These are phyloP conservation scores for Talaromyces nanjingensis DNA, from an alignment of 495 filamentous ascomycete genomes.

Conservation along the genomic window DNA sequence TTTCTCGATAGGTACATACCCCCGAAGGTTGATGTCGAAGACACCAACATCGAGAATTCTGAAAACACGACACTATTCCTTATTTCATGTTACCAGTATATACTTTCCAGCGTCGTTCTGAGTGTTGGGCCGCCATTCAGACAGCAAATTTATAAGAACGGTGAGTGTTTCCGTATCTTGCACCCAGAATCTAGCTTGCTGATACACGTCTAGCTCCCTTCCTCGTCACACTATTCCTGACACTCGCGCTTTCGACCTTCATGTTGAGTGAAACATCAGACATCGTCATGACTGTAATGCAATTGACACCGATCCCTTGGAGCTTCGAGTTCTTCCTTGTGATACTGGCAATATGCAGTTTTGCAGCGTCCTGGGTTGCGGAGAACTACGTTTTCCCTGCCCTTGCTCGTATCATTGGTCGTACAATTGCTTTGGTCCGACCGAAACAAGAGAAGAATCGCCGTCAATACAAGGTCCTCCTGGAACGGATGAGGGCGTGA, in stretches of 20 bases:
- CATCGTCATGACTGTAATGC: constrained; percentile 70
- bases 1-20: constrained; percentile 59
- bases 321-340: constrained; percentile 68
- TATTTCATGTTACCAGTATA: constrained; percentile 90
- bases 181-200: neutral
- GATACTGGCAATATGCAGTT: constrained; percentile 57
- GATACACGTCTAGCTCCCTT: constrained; percentile 59
- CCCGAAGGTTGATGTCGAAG: constrained; percentile 63
- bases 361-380: constrained; percentile 57
- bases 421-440: constrained; percentile 45
- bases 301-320: constrained; percentile 67
- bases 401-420: constrained; percentile 63
- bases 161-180: constrained; percentile 37
- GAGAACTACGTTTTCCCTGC: constrained; percentile 65
- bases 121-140: constrained; percentile 87
- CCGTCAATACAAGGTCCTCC: constrained; percentile 80
- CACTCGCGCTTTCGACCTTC: constrained; percentile 59
- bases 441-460: constrained; percentile 60
- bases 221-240: constrained; percentile 63
- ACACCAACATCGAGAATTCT: constrained; percentile 80
- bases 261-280: constrained; percentile 68
- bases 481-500: constrained; percentile 59
- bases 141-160: constrained; percentile 70
- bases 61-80: constrained; percentile 89
- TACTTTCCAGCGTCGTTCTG: constrained; percentile 77